Evolutionary conservation across 805 yeast genomes (phyloP).

Genomic region (Nakazawaea ambrosiae): DNA sequence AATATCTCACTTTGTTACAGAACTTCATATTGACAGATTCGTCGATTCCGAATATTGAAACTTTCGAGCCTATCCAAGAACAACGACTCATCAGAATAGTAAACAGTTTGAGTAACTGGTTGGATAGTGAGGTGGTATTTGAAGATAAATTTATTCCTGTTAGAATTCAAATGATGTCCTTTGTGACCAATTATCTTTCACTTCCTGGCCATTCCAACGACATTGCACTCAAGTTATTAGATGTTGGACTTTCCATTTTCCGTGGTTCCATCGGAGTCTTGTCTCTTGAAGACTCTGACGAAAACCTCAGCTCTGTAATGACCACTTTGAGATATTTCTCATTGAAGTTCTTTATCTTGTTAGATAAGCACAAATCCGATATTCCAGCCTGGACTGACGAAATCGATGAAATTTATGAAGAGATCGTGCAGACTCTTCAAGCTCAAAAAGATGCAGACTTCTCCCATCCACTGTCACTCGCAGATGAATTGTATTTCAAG

Average conservation of each 20-base stretch:
- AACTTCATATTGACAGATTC: constrained; percentile 25
- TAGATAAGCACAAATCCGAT: constrained; percentile 15
- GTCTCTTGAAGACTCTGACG: not conserved
- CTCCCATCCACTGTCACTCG: constrained; percentile 26
- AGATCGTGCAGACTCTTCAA: constrained; percentile 33
- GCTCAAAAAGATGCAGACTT: constrained; percentile 17
- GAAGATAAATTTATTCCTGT: constrained; percentile 44
- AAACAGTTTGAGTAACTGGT: constrained; percentile 46
- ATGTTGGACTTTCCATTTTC: constrained; percentile 21
- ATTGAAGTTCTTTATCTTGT: constrained; percentile 5
- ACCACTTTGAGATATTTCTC: constrained; percentile 4
- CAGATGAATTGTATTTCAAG: constrained; percentile 29
- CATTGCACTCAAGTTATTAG: constrained; percentile 21
- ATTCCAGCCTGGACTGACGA: constrained; percentile 29
- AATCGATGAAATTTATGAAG: constrained; percentile 29
- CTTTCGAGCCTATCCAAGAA: constrained; percentile 42
- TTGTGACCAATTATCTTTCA: constrained; percentile 24
- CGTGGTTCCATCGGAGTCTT: constrained; percentile 28
- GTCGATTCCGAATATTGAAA: constrained; percentile 19
- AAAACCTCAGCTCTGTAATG: not conserved
- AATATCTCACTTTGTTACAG: constrained; percentile 40
- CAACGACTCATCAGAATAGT: constrained; percentile 62
- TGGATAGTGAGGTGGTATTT: constrained; percentile 55
- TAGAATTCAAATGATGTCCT: constrained; percentile 43
- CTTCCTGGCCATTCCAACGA: constrained; percentile 10